A percentile compares a stretch with the other conserved stretches of the same genome.
Evolutionary conservation across 2,329 filamentous ascomycete genomes (phyloP).

Genomic region (Penicillium digitatum): DNA sequence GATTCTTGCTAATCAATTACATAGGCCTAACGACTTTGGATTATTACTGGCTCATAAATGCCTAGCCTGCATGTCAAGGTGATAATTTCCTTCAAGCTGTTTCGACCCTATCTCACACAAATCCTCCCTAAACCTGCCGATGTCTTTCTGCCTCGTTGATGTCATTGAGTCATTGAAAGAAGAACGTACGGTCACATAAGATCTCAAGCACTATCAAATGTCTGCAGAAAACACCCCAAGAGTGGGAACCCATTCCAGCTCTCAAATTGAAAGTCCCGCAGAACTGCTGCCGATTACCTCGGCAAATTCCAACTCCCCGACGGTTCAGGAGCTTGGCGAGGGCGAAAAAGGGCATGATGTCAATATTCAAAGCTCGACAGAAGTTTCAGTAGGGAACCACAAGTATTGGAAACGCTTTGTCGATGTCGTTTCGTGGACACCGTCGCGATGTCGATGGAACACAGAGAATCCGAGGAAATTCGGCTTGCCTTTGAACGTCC

Average conservation of each 20-base stretch:
- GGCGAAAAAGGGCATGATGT: not conserved
- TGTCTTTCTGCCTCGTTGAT: not conserved
- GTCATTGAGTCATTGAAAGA: not conserved
- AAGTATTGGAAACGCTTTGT: not conserved
- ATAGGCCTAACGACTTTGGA: not conserved
- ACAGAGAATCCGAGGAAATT: constrained; percentile 63
- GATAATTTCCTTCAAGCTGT: not conserved
- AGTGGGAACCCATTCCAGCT: not conserved
- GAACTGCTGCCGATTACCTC: not conserved
- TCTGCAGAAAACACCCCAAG: not conserved
- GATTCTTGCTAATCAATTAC: not conserved
- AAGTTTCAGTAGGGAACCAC: not conserved
- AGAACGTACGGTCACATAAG: not conserved
- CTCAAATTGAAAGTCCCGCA: not conserved
- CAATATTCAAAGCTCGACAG: not conserved
- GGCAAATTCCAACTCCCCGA: not conserved
- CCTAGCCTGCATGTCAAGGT: not conserved
- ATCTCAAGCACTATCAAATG: not conserved
- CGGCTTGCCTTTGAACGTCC: constrained; percentile 62
- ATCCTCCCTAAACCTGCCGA: not conserved
- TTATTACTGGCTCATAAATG: not conserved
- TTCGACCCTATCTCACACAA: not conserved
- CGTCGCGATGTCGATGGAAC: constrained; percentile 65
- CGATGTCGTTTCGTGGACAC: constrained; percentile 54
- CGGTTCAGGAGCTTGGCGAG: not conserved